Conservation (phyloP, 768 basidiomycete species). For the Mycena vitilis region DNA sequence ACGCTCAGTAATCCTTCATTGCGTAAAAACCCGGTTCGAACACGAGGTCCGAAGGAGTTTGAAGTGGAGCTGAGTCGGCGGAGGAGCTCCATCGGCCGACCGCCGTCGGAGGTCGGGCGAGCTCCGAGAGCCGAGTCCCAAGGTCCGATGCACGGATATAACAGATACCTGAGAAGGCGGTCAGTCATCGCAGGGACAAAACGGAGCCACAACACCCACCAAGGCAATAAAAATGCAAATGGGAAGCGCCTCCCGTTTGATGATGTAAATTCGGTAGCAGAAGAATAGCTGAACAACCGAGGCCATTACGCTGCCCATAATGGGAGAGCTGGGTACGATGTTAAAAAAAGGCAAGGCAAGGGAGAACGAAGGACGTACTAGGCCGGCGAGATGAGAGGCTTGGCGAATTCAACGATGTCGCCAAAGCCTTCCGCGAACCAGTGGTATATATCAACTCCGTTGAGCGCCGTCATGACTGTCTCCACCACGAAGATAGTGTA, state of each 20-base stretch:
- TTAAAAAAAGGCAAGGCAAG: too few relatives aligned
- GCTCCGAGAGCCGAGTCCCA: too few relatives aligned
- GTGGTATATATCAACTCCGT: conserved; percentile 28
- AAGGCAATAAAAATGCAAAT: conserved; percentile 16
- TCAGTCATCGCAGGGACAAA: background rate
- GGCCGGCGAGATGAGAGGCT: conserved; percentile 23
- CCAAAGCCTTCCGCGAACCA: conserved; percentile 34
- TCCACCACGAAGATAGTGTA: conserved; percentile 28
- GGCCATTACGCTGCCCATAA: conserved; percentile 28
- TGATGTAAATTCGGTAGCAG: conserved; percentile 32
- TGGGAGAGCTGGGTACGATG: too few relatives aligned
- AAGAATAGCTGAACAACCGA: conserved; percentile 29
- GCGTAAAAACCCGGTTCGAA: too few relatives aligned
- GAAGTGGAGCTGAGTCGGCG: too few relatives aligned
- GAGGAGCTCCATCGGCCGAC: too few relatives aligned
- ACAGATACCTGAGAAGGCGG: conserved; percentile 10
- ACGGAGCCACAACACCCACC: background rate
- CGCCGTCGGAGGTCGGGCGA: too few relatives aligned
- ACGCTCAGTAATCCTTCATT: too few relatives aligned
- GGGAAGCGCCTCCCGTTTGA: conserved; percentile 5
- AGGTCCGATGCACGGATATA: too few relatives aligned
- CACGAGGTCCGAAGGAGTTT: too few relatives aligned
- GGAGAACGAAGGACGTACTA: conserved; percentile 1
- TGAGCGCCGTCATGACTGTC: conserved; percentile 34
- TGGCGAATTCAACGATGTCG: conserved; percentile 17